phyloP scores from a whole-genome alignment of 2,329 filamentous ascomycete species.

The Trichoderma afroharzianum region DNA sequence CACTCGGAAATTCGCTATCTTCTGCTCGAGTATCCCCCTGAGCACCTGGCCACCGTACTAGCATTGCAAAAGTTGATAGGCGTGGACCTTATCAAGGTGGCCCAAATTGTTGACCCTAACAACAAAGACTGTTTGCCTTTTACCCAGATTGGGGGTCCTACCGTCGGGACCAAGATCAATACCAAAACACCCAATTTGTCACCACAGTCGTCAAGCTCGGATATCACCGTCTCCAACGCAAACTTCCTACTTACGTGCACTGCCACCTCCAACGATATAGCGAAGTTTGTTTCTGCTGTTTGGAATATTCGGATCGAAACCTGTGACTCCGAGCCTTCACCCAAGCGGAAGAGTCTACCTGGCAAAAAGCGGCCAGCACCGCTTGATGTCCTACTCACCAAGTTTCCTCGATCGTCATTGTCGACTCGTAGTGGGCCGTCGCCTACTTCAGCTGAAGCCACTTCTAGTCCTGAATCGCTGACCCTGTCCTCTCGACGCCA shows the following conservation, averaged over 20 bases:
- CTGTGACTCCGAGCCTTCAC: conserved; percentile 41
- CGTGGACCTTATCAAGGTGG: conserved; percentile 54
- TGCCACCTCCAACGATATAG: conserved; percentile 52
- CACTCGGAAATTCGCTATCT: conserved; percentile 54
- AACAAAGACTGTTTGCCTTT: conserved; percentile 37
- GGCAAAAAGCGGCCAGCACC: conserved; percentile 26
- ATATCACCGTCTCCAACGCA: conserved; percentile 44
- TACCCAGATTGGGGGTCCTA: conserved; percentile 37
- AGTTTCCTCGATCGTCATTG: conserved; percentile 28
- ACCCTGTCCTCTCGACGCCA: conserved; percentile 5
- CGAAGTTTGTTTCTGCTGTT: conserved; percentile 51
- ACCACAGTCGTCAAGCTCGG: conserved; percentile 26
- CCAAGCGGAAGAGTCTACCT: conserved; percentile 21
- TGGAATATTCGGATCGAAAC: conserved; percentile 39
- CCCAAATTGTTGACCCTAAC: conserved; percentile 50
- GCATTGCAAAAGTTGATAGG: conserved; percentile 57
- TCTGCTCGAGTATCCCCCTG: conserved; percentile 55
- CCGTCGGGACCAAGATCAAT: conserved; percentile 28
- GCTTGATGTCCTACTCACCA: conserved; percentile 29
- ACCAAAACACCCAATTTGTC: conserved; percentile 23
- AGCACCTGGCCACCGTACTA: conserved; percentile 54
- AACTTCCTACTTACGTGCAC: conserved; percentile 56
- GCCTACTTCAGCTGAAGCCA: conserved; percentile 9
- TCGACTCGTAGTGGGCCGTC: conserved; percentile 24
- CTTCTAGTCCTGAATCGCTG: conserved; percentile 14